phyloP scores from a whole-genome alignment of 2,329 filamentous ascomycete genomes.

The Ceratocystis papillata region DNA sequence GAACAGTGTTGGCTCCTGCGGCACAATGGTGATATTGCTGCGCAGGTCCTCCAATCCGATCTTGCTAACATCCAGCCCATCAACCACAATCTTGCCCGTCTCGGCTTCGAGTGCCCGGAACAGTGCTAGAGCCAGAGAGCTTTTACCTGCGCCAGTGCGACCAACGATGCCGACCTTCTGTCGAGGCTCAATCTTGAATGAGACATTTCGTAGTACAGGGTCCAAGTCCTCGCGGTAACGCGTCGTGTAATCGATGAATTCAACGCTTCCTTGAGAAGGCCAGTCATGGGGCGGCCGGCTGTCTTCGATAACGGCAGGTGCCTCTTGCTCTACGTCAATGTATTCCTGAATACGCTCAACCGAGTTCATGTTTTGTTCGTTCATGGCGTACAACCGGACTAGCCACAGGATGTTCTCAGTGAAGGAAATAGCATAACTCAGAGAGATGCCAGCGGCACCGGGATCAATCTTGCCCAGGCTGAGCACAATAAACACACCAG shows the following conservation, averaged over 20 bases:
- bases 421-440: slow-evolving; percentile 94
- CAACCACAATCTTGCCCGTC: slow-evolving; percentile 77
- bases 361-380: slow-evolving; percentile 99
- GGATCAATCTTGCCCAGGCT: slow-evolving; percentile 77
- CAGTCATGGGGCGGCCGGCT: slow-evolving; percentile 68
- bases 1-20: slow-evolving; percentile 91
- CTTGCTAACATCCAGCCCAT: slow-evolving; percentile 75
- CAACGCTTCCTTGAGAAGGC: slow-evolving; percentile 74
- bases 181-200: slow-evolving; percentile 70
- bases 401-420: slow-evolving; percentile 96
- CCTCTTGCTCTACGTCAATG: slow-evolving; percentile 90
- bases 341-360: slow-evolving; percentile 97
- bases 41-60: slow-evolving; percentile 92
- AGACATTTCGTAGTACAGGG: slow-evolving; percentile 70
- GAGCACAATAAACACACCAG: slow-evolving; percentile 78
- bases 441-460: slow-evolving; percentile 81
- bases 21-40: slow-evolving; percentile 91
- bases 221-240: slow-evolving; percentile 81
- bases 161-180: slow-evolving; percentile 97
- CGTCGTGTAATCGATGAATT: slow-evolving; percentile 83
- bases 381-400: slow-evolving; percentile 82
- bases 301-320: slow-evolving; percentile 63
- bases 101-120: slow-evolving; percentile 92
- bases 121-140: slow-evolving; percentile 80
- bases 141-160: slow-evolving; percentile 91